These are phyloP conservation scores for Globisporangium barbulae DNA, from an alignment of 352 stramenopile genomes.

Conservation along the genomic window DNA sequence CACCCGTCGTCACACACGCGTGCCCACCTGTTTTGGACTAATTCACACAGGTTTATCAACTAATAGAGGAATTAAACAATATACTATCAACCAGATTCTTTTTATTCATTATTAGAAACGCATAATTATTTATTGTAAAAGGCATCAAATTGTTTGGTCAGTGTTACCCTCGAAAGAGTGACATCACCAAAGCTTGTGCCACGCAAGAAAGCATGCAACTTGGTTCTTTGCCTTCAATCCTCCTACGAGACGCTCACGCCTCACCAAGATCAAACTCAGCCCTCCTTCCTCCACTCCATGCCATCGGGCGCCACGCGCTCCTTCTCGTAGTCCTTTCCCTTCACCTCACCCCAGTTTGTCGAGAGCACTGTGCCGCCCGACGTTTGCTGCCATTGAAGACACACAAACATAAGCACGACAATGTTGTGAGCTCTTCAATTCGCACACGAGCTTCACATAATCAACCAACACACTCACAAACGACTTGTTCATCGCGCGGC, in stretches of 20 bases:
- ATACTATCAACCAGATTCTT: not conserved
- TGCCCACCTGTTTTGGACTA: not conserved
- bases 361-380: constrained; percentile 90
- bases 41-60: not conserved
- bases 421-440: not conserved
- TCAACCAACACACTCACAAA: constrained; percentile 55
- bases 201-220: not conserved
- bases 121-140: not conserved
- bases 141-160: not conserved
- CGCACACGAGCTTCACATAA: not conserved
- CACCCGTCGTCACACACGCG: not conserved
- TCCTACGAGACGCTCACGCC: no score
- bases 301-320: constrained; percentile 78
- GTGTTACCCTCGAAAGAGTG: not conserved
- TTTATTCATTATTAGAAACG: not conserved
- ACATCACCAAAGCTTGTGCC: not conserved
- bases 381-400: constrained; percentile 66
- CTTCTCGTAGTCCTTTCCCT: constrained; percentile 89
- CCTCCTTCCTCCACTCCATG: constrained; percentile 92
- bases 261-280: constrained; percentile 12
- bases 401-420: not conserved
- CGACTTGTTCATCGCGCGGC: constrained; percentile 92
- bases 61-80: not conserved
- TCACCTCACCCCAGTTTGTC: constrained; percentile 91
- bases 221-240: not conserved